Base-by-base conservation (phyloP, 2,329 filamentous ascomycete genomes). In the Anthostomella pinea region DNA sequence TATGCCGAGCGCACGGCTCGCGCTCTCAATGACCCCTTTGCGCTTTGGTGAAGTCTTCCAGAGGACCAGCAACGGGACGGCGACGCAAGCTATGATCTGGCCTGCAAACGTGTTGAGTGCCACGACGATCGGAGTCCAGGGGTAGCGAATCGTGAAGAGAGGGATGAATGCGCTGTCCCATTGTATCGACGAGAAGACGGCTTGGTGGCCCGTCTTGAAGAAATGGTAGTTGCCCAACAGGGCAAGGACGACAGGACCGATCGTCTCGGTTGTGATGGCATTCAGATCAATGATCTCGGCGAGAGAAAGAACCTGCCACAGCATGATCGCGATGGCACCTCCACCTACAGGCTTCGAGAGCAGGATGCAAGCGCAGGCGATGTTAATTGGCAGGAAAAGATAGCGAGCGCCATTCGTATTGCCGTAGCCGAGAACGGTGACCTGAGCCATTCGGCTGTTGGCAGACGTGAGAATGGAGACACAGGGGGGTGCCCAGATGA, bases 181-280 rank as follows among this genome's bases (percentile, higher is more conserved):
- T 58, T 98, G 93, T 56, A 98, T 91, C 48, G 81, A 87, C 50
- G 83, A 77, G 16, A 95, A 75, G 0, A 82, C 85, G 9, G 91
- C 91, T 65, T 97, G 91, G 63, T 98, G 93, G 43, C 93, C 93
- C 0, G 93, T 98, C 59, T 95, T 96, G 79, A 98, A 98, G 70
- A 83, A 98, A 69, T 96, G 83, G 64, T 91, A 95, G 54, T 85
- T 88, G 41, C 90, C 93, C 1, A 98, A 78, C n/a, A 97, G 67
- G 8, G 82, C 91, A 17, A 97, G 77, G 45, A 94, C 74, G 24
- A 93, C 70, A 14, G 93, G 90, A 0, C 89, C 91, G 52, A 97
- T 85, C 6, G 88, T 73, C 28, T 81, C 81, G 31, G 77, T 70
- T 11, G 82, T 79, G 24, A 84, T 60, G 42, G 65, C 60, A 55